Conservation (phyloP, 2,329 filamentous ascomycete genomes). For the Aspergillus versicolor region DNA sequence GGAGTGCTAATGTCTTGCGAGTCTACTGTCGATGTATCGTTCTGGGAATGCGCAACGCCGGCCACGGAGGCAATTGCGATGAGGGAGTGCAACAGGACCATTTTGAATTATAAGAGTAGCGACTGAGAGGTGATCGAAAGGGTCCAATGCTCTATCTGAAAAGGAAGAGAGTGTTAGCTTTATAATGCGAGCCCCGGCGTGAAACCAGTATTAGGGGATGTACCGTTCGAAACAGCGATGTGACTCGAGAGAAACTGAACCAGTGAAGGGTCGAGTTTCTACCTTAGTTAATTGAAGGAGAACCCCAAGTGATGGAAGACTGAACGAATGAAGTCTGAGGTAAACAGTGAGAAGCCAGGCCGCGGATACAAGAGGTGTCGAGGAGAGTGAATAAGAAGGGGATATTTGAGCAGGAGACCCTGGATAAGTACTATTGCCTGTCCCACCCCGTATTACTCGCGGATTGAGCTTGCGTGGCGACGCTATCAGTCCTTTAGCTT, state of each 20-base stretch:
- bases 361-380: neutral
- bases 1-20: slow-evolving; percentile 33
- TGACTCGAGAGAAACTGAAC: neutral
- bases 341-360: neutral
- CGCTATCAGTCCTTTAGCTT: slow-evolving; percentile 22
- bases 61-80: slow-evolving; percentile 32
- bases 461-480: slow-evolving; percentile 20
- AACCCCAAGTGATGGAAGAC: neutral
- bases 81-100: slow-evolving; percentile 29
- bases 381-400: slow-evolving; percentile 2
- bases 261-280: no score
- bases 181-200: neutral
- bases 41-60: slow-evolving; percentile 35
- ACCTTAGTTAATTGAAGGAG: neutral
- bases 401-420: slow-evolving; percentile 6
- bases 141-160: neutral
- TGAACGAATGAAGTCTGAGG: slow-evolving; percentile 4
- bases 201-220: neutral
- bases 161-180: neutral
- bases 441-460: slow-evolving; percentile 18
- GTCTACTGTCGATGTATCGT: slow-evolving; percentile 29
- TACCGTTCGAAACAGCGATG: neutral
- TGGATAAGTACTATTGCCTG: slow-evolving; percentile 18
- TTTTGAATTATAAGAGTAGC: slow-evolving; percentile 16
- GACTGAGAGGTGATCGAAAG: neutral